A percentile compares a stretch with the other conserved stretches of the same genome.
These are phyloP conservation scores for Ustilago bromivora DNA, from an alignment of 1,284 basidiomycete genomes.

Conservation along the genomic window DNA sequence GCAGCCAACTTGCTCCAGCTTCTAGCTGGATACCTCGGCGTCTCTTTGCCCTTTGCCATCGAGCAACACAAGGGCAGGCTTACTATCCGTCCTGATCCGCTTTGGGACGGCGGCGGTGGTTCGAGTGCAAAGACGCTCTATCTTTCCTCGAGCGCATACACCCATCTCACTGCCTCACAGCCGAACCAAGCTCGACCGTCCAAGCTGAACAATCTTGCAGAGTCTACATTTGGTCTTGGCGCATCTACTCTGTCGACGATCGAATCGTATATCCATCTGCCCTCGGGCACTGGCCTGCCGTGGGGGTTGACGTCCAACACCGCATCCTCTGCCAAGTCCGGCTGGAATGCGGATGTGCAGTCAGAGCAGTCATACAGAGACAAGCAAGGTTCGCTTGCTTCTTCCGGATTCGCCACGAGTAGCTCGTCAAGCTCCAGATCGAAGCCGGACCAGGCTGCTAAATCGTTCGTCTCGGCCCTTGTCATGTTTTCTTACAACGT, in stretches of 20 bases:
- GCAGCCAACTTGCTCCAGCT: conserved; percentile 50
- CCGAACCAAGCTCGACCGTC: conserved; percentile 8
- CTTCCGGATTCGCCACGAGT: not conserved
- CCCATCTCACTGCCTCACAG: conserved; percentile 28
- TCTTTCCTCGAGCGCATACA: conserved; percentile 46
- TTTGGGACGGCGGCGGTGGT: conserved; percentile 53
- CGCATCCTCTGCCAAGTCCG: conserved; percentile 4
- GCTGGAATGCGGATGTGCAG: conserved; percentile 1
- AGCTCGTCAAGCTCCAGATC: conserved; percentile 12
- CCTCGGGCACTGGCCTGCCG: conserved; percentile 31
- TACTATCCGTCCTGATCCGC: conserved; percentile 47
- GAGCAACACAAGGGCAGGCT: conserved; percentile 42
- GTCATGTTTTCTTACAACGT: conserved; percentile 59
- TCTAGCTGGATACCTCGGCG: conserved; percentile 52
- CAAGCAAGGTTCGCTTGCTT: conserved; percentile 2
- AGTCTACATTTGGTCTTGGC: conserved; percentile 52
- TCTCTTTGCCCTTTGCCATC: conserved; percentile 54
- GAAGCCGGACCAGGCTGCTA: conserved; percentile 47
- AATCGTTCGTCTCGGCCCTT: conserved; percentile 52
- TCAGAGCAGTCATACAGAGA: not conserved
- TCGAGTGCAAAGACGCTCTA: conserved; percentile 52
- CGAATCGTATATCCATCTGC: conserved; percentile 55
- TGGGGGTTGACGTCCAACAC: conserved; percentile 39
- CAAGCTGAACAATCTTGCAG: conserved; percentile 45
- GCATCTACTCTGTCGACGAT: conserved; percentile 56